Conservation (phyloP, 768 basidiomycete genomes). For the Tylopilus balloui region DNA sequence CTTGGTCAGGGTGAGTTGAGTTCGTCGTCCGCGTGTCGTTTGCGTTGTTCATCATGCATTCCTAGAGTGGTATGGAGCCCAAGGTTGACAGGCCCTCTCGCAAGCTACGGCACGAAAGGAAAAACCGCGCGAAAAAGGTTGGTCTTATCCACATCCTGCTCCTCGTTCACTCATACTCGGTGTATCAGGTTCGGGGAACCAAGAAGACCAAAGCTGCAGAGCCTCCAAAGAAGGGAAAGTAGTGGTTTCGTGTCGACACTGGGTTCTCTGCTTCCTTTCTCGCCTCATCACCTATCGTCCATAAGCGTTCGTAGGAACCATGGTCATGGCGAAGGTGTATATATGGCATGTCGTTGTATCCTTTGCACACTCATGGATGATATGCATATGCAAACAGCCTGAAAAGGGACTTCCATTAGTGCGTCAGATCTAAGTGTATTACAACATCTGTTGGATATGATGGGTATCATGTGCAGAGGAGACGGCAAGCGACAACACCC, state of each 20-base stretch:
- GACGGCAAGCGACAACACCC: slow-evolving; percentile 12
- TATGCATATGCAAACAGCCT: slow-evolving; percentile 25
- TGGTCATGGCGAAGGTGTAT: slow-evolving; percentile 37
- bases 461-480: slow-evolving; percentile 29
- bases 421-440: slow-evolving; percentile 28
- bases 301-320: slow-evolving; percentile 35
- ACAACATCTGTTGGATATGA: slow-evolving; percentile 29
- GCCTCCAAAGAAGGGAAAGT: slow-evolving; percentile 90
- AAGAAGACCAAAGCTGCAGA: slow-evolving; percentile 93
- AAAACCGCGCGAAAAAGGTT: slow-evolving; percentile 99
- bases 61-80: slow-evolving; percentile 57
- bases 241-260: slow-evolving; percentile 35
- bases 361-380: slow-evolving; percentile 22
- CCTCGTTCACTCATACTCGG: slow-evolving; percentile 14
- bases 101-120: slow-evolving; percentile 98
- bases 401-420: slow-evolving; percentile 21
- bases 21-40: slow-evolving; percentile 18
- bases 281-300: slow-evolving; percentile 23
- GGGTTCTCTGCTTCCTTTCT: slow-evolving; percentile 13
- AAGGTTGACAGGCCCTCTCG: slow-evolving; percentile 92
- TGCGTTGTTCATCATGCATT: slow-evolving; percentile 2
- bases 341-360: slow-evolving; percentile 37
- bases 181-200: slow-evolving; percentile 80
- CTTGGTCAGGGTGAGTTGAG: slow-evolving; percentile 86
- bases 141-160: slow-evolving; percentile 12